phyloP scores from a whole-genome alignment of 306 rosid species.

The Bauhinia variegata region DNA sequence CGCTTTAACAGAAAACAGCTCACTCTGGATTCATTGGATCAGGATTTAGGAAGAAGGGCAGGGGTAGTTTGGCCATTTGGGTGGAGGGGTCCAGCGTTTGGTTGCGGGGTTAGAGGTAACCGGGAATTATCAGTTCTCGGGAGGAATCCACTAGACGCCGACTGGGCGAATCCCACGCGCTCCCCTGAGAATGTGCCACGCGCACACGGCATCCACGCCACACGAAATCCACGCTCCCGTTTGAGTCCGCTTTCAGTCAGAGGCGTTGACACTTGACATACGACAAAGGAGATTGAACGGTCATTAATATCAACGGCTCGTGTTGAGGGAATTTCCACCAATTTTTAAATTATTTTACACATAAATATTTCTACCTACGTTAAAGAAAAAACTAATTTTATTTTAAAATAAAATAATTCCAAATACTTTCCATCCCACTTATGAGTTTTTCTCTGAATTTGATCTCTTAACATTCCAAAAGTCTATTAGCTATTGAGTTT shows the following conservation, averaged over 20 bases:
- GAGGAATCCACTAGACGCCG: conserved; percentile 43
- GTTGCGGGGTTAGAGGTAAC: conserved; percentile 33
- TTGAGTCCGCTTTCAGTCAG: no score
- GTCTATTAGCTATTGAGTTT: no score
- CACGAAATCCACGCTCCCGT: conserved; percentile 45
- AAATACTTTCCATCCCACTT: no score
- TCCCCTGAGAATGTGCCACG: background rate
- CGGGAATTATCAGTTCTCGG: conserved; percentile 35
- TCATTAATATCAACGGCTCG: conserved; percentile 34
- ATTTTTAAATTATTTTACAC: no score
- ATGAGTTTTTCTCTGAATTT: no score
- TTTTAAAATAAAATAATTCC: no score
- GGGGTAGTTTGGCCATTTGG: conserved; percentile 26
- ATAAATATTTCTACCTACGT: no score
- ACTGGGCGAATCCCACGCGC: conserved; percentile 51
- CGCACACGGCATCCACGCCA: conserved; percentile 37
- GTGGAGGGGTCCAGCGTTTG: conserved; percentile 6
- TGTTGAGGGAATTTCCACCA: background rate
- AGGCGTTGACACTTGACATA: background rate
- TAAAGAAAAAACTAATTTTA: no score
- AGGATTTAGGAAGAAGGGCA: no score
- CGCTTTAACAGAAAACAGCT: conserved; percentile 42
- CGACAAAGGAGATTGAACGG: background rate
- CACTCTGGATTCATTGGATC: background rate
- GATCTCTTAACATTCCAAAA: no score